Conservation (phyloP, 306 rosid genomes). For the Dalbergia oliveri region DNA sequence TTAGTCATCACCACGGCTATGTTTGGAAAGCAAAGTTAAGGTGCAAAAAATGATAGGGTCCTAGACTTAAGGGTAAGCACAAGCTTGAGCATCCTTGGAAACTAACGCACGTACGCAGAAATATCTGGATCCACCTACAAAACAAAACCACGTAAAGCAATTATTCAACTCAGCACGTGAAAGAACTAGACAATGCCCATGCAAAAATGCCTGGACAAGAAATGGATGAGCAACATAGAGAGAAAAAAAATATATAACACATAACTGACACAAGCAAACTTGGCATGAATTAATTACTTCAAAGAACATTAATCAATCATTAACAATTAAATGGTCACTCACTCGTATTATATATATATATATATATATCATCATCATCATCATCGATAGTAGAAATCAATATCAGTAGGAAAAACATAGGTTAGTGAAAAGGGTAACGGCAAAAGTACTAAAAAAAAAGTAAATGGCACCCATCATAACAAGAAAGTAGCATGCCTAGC, state of each 20-base stretch:
- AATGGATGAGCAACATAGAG: background rate
- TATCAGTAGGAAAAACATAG: background rate
- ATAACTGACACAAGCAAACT: background rate
- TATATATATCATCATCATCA: no score
- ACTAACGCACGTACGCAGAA: background rate
- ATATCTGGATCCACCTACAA: conserved; percentile 39
- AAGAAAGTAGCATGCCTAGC: no score
- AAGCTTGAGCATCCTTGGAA: conserved; percentile 30
- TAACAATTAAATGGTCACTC: background rate
- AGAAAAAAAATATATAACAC: background rate
- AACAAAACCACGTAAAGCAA: conserved; percentile 36
- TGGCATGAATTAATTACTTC: background rate
- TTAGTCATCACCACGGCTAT: background rate
- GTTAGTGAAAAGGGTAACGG: background rate
- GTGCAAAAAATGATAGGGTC: background rate
- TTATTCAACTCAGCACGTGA: background rate
- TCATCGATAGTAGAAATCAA: background rate
- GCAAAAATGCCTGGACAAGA: no score
- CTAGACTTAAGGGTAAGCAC: background rate
- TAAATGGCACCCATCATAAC: background rate
- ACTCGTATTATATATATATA: background rate
- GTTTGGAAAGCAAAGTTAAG: conserved; percentile 34
- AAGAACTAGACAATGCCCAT: no score
- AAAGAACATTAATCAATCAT: background rate
- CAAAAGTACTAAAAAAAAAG: background rate